A percentile compares a stretch with the other conserved stretches of the same genome.
phyloP scores from a whole-genome alignment of 148 eudicot species.

The Dysphania ambrosioides region DNA sequence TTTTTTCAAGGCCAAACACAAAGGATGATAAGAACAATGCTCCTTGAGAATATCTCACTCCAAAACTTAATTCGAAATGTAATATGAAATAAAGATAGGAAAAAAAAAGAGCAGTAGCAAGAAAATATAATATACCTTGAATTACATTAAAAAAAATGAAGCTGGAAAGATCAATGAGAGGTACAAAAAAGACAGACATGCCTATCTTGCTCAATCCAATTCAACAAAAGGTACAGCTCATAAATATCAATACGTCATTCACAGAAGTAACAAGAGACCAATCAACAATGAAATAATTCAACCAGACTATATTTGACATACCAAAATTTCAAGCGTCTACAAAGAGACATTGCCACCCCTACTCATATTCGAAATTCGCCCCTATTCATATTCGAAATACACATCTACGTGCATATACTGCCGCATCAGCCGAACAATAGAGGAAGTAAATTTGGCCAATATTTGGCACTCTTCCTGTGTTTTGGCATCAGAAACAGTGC shows the following conservation, averaged over 20 bases:
- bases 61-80: too few relatives aligned
- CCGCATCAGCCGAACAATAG: constrained; percentile 73
- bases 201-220: neutral
- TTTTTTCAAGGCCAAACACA: too few relatives aligned
- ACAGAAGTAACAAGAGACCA: constrained; percentile 5
- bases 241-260: constrained; percentile 10
- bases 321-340: constrained; percentile 23
- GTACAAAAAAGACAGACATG: constrained; percentile 2
- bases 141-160: neutral
- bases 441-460: constrained; percentile 66
- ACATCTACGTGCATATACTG: constrained; percentile 65
- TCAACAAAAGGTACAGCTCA: neutral
- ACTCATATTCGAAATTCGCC: constrained; percentile 60
- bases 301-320: constrained; percentile 4
- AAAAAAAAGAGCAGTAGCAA: too few relatives aligned
- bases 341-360: constrained; percentile 12
- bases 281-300: neutral
- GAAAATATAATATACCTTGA: neutral
- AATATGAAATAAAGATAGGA: neutral
- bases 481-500: constrained; percentile 73
- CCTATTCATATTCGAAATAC: constrained; percentile 74
- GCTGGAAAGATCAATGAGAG: neutral
- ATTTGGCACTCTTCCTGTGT: constrained; percentile 69
- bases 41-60: too few relatives aligned
- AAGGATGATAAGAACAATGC: too few relatives aligned